Conservation (phyloP, 768 basidiomycete species). For the Kwoniella europaea region DNA sequence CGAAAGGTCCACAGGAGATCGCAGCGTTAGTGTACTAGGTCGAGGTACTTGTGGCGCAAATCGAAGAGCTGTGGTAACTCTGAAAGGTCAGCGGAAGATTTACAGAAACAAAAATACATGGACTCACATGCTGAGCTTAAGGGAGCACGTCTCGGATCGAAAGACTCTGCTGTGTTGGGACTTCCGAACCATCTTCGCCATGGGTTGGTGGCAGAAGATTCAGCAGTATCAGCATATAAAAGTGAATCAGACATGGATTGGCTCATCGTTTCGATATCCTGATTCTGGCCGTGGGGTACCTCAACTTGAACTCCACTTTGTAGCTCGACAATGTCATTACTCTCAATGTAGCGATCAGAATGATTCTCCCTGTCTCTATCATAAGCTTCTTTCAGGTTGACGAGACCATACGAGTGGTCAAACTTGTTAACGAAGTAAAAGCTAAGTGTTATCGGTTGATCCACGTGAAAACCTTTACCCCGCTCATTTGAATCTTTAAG, state of each 20-base stretch:
- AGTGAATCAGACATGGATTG: no score
- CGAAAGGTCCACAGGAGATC: neutral
- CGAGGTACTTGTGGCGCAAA: neutral
- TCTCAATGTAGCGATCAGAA: neutral
- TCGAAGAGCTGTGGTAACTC: neutral
- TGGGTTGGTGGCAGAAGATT: no score
- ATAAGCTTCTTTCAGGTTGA: neutral
- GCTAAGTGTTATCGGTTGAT: neutral
- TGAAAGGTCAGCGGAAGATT: neutral
- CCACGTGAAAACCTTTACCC: neutral
- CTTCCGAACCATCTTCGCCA: no score
- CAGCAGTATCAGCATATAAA: no score
- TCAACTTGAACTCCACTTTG: neutral
- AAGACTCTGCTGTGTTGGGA: no score
- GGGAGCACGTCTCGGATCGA: no score
- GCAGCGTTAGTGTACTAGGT: neutral
- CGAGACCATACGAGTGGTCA: neutral
- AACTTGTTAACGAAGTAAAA: neutral
- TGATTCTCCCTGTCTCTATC: neutral
- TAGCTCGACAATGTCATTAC: neutral
- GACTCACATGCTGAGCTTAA: neutral
- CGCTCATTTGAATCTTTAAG: neutral
- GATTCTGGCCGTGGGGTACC: no score
- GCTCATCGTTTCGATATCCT: no score
- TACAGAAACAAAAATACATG: neutral